These are phyloP conservation scores for Mucuna pruriens DNA, from an alignment of 306 rosid genomes.

Conservation along the genomic window DNA sequence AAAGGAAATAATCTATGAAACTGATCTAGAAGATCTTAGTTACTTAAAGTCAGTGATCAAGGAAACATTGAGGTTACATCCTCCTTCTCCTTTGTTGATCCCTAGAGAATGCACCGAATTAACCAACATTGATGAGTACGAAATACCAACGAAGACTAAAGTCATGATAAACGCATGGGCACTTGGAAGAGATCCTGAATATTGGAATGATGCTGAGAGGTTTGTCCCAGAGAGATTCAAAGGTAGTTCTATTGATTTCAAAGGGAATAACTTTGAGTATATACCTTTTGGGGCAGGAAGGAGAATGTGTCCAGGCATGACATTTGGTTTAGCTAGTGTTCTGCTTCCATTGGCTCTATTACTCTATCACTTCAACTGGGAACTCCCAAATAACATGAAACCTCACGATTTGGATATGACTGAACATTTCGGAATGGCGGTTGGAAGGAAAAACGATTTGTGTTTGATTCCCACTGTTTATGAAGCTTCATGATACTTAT, in stretches of 20 bases:
- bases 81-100: constrained; percentile 1
- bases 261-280: too few relatives aligned
- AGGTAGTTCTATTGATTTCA: too few relatives aligned
- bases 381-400: constrained; percentile 13
- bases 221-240: constrained; percentile 25
- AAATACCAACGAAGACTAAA: not conserved
- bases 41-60: constrained; percentile 15
- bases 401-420: not conserved
- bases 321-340: not conserved
- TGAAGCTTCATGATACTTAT: not conserved
- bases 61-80: not conserved
- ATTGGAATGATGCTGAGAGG: constrained; percentile 21
- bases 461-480: not conserved
- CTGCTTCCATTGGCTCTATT: not conserved
- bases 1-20: not conserved
- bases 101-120: not conserved
- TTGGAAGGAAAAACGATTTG: not conserved
- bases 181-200: constrained; percentile 14
- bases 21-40: constrained; percentile 3
- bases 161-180: not conserved
- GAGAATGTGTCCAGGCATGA: too few relatives aligned
- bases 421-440: not conserved
- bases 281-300: too few relatives aligned
- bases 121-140: not conserved
- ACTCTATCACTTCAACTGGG: constrained; percentile 18